Base-by-base conservation (phyloP, 352 stramenopile genomes). In the Albugo laibachii region DNA sequence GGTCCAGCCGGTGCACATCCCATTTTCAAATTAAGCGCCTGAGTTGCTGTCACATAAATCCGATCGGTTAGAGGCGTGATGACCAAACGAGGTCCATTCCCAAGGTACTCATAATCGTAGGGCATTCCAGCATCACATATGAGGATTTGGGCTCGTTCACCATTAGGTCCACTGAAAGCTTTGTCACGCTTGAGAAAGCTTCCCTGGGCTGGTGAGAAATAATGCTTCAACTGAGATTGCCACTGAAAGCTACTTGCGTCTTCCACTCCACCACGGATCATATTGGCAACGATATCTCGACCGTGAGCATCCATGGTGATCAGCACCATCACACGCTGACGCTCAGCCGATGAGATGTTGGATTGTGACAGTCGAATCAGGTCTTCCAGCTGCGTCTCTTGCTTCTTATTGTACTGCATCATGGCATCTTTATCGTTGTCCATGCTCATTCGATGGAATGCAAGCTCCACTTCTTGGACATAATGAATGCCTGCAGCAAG, bases 81-180 rank as follows among this genome's bases (percentile, higher is more conserved):
- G 43, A 97, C 91, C 13, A 97, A 68, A 1, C 91, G 72, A 14
- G 85, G 79, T 0, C 91, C 86, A 54, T 97, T 97, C 21, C 92
- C 92, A 0, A 97, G 65, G 60, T 97, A 97, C 53, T 97, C 92
- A 64, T 97, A 97, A 56, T 96, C 87, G 56, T 97, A 97, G 11
- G 87, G 83, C 53, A 97, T 83, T 20, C 82, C 80, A 18, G 92
- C 92, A 53, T 95, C 86, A 48, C 76, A 91, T 48, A 97, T 96
- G 6, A 92, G 54, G 47, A 94, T 93, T 45, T 89, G 66, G 16
- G 80, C 80, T 15, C 80, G 63, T 13, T 65, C 64, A 37, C 86
- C 80, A 50, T 92, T 83, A 8, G 61, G 52, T 6, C 76, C 80
- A 20, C 83, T 65, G 45, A 97, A 89, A 13, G 79, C 80, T 31